A percentile compares a stretch with the other conserved stretches of the same genome.
phyloP scores from a whole-genome alignment of 139 green algal species.

The Diplosphaera chodatii region DNA sequence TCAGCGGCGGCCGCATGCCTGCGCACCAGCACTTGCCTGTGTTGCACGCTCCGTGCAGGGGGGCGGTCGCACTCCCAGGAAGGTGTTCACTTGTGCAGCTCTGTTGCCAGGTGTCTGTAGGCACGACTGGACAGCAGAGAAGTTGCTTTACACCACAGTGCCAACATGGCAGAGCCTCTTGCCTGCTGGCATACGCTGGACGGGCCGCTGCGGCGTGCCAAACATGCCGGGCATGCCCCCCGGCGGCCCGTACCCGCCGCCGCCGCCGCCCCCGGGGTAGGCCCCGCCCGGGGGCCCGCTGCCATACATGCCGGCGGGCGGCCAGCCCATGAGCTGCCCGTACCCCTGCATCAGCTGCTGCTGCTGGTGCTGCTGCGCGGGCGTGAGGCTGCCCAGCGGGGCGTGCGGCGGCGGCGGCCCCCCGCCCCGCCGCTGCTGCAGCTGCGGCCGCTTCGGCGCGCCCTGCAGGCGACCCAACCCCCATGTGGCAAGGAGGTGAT shows the following conservation, averaged over 20 bases:
- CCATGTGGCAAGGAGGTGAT: too few relatives aligned
- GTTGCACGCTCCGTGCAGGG: too few relatives aligned
- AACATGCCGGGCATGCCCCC: background rate
- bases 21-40: too few relatives aligned
- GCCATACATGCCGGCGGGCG: background rate
- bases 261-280: too few relatives aligned
- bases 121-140: too few relatives aligned
- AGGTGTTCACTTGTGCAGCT: too few relatives aligned
- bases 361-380: constrained; percentile 2
- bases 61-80: too few relatives aligned
- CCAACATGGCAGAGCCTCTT: too few relatives aligned
- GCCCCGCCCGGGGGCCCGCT: too few relatives aligned
- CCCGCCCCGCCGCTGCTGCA: background rate
- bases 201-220: background rate
- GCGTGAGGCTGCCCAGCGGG: background rate
- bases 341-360: background rate
- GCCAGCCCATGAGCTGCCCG: background rate
- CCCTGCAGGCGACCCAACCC: too few relatives aligned
- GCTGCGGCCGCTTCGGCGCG: background rate
- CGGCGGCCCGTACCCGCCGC: background rate
- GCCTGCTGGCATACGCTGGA: background rate
- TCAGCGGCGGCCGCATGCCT: background rate
- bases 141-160: too few relatives aligned
- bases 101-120: too few relatives aligned
- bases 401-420: background rate